These are phyloP conservation scores for Starmerella floris DNA, from an alignment of 805 yeast genomes.

Conservation along the genomic window DNA sequence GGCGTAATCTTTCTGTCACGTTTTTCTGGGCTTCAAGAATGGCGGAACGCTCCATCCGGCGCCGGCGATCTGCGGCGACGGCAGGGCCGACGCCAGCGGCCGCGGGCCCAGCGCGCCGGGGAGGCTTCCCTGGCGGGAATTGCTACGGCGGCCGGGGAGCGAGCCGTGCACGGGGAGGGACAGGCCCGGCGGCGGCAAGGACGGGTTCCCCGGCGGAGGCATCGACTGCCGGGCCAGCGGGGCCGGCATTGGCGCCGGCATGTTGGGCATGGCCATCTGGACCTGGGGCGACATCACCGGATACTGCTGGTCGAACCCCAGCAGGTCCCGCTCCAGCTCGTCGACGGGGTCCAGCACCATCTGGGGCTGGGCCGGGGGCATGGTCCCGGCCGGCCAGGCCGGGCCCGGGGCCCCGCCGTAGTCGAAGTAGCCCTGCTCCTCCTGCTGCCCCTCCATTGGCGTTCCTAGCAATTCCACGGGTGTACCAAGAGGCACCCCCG, in stretches of 20 bases:
- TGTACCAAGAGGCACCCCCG: conserved; percentile 1
- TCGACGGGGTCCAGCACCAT: conserved; percentile 17
- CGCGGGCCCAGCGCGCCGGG: neutral
- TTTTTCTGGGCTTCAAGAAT: no score
- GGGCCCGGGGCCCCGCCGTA: neutral
- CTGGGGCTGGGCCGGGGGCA: neutral
- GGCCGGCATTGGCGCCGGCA: neutral
- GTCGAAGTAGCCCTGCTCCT: neutral
- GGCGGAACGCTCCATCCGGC: no score
- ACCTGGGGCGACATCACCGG: neutral
- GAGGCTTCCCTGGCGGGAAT: neutral
- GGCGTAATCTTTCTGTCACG: no score
- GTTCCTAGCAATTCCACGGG: conserved; percentile 6
- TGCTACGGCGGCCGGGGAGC: neutral
- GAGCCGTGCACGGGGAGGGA: neutral
- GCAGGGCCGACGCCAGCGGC: neutral
- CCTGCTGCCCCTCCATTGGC: conserved; percentile 6
- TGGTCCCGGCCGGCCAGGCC: neutral
- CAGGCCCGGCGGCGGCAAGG: neutral
- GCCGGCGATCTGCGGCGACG: neutral
- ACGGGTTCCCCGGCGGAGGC: neutral
- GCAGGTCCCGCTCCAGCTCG: conserved; percentile 19
- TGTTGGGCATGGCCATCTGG: neutral
- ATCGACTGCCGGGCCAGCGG: no score
- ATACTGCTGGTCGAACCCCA: conserved; percentile 4